Evolutionary conservation across 805 yeast species (phyloP).

Genomic region (Candida manassasensis): DNA sequence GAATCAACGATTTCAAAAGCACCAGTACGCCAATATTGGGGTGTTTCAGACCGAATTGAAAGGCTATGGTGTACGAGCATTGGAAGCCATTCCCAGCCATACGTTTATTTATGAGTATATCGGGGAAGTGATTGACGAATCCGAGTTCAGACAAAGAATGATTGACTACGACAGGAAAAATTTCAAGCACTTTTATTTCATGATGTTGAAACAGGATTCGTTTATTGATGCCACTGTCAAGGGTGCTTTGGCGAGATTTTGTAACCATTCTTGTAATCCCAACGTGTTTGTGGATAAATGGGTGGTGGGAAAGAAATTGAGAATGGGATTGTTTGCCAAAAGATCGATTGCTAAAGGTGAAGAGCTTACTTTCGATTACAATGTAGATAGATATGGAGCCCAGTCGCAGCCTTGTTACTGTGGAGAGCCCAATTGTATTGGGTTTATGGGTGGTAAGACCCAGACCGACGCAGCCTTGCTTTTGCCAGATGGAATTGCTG

Average conservation of each 20-base stretch:
- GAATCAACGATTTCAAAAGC: constrained; percentile 83
- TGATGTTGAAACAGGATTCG: constrained; percentile 91
- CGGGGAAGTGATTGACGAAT: constrained; percentile 89
- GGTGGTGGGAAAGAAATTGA: constrained; percentile 86
- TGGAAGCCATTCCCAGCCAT: constrained; percentile 49
- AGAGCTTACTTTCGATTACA: constrained; percentile 88
- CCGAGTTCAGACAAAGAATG: constrained; percentile 69
- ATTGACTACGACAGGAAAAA: constrained; percentile 64
- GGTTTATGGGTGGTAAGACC: constrained; percentile 93
- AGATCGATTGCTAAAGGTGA: constrained; percentile 70
- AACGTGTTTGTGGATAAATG: constrained; percentile 95
- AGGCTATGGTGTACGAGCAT: constrained; percentile 87
- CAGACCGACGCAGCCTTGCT: constrained; percentile 88
- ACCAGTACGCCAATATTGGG: constrained; percentile 68
- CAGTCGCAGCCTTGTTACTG: constrained; percentile 92
- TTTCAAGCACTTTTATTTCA: constrained; percentile 82
- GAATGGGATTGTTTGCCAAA: constrained; percentile 94
- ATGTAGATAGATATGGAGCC: constrained; percentile 95
- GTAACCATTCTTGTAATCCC: constrained; percentile 93
- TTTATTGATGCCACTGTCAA: constrained; percentile 90
- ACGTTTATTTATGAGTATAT: constrained; percentile 87
- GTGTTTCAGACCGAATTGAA: constrained; percentile 79
- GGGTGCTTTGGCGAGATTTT: constrained; percentile 87
- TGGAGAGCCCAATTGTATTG: constrained; percentile 88
- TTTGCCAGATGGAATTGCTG: constrained; percentile 77